Base-by-base conservation (phyloP, 306 rosid species). In the Rubus idaeus region DNA sequence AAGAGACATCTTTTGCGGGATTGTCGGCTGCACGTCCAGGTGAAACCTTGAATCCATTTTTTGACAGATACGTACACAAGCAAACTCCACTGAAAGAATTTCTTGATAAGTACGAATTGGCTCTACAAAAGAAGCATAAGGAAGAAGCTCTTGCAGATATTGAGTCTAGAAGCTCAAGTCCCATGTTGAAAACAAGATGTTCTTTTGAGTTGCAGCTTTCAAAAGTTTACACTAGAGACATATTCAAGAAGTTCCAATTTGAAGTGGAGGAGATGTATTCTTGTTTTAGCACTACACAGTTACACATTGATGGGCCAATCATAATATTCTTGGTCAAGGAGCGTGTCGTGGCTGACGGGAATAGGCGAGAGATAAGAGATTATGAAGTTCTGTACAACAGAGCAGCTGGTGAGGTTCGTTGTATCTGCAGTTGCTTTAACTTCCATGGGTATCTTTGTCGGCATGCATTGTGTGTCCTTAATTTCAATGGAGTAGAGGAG, bases 181-280 rank as follows among this genome's bases (percentile, higher is more conserved):
- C 97, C 74, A 68, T 68, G 57, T 62, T 94, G 87, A 92, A 86
- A 82, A 94, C 98, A 72, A 89, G 90, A 81, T 94, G 97, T 84
- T 87, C 97, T 58, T 94, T 94, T 71, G 98, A 94, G 80, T 80
- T 84, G 70, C 98, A 91, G 88, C 89, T 94, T 75, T 94, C 98
- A 37, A 88, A 82, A 86, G 77, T 89, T 61, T 94, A 86, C 86
- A 94, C 96, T 1, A 80, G 85, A 75, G 95, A 89, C 58, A 83
- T 90, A 50, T 94, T 94, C 86, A 85, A 26, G 30, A 94, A 86
- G 86, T 94, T 92, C 77, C 98, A 94, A 73, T 71, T 80, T 6
- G 98, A 94, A 89, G 96, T 92, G 80, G 97, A 89, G 84, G 98
- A 92, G 88, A 89, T 94, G 96, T 89, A 85, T 44, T 90, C 97